Evolutionary conservation across 805 yeast species (phyloP).

Genomic region (Cyberlindnera galapagoensis): DNA sequence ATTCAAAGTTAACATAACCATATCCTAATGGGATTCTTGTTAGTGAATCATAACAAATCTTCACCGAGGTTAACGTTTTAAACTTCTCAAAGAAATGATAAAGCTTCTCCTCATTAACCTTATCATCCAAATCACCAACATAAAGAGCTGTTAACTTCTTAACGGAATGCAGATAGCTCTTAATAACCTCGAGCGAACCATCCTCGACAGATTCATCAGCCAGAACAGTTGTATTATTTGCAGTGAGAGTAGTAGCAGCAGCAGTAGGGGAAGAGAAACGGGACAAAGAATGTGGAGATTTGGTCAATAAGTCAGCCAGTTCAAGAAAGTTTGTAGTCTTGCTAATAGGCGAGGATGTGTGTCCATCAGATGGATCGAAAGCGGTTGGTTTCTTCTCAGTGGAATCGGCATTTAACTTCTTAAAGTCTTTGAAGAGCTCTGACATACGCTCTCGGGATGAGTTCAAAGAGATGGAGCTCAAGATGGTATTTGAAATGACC

Average conservation of each 20-base stretch:
- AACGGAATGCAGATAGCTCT: conserved; percentile 7
- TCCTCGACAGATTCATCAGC: conserved; percentile 7
- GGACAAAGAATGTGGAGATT: neutral
- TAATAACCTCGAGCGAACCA: conserved; percentile 16
- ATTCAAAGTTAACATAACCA: conserved; percentile 62
- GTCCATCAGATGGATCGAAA: neutral
- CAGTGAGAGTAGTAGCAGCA: neutral
- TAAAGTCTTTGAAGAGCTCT: conserved; percentile 24
- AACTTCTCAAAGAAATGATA: conserved; percentile 35
- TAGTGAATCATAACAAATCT: conserved; percentile 49
- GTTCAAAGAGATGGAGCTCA: conserved; percentile 19
- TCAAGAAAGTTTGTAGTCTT: no score
- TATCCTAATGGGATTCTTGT: conserved; percentile 59
- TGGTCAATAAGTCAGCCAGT: neutral
- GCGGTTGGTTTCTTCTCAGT: neutral
- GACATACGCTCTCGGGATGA: conserved; percentile 22
- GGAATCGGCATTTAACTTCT: conserved; percentile 12
- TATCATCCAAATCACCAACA: conserved; percentile 54
- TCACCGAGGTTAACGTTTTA: conserved; percentile 48
- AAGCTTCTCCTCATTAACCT: conserved; percentile 44
- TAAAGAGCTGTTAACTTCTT: conserved; percentile 28
- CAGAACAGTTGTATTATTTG: no score
- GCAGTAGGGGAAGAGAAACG: neutral
- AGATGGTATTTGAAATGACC: conserved; percentile 6
- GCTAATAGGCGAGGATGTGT: conserved; percentile 1